Evolutionary conservation across 2,329 filamentous ascomycete species (phyloP).

Genomic region (Botrytis fragariae): DNA sequence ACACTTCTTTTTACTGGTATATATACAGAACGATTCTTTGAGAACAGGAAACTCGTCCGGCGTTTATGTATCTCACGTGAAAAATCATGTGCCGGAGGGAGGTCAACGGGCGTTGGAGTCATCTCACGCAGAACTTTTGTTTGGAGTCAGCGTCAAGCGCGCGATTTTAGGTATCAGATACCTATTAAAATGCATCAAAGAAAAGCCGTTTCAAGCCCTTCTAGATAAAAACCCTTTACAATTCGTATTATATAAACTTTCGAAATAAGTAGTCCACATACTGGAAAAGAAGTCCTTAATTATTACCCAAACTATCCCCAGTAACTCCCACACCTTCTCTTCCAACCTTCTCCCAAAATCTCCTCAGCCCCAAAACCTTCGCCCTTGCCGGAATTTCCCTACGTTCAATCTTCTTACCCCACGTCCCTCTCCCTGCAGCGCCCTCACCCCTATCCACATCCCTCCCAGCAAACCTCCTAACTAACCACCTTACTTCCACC

Average conservation of each 20-base stretch:
- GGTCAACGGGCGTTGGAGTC: background rate
- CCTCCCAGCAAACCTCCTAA: slow-evolving; percentile 39
- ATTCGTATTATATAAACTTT: background rate
- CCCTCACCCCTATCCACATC: slow-evolving; percentile 51
- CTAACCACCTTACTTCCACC: slow-evolving; percentile 41
- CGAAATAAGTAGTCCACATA: background rate
- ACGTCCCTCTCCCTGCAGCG: slow-evolving; percentile 32
- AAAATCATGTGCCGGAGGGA: background rate
- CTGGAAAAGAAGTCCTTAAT: background rate
- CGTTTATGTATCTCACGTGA: background rate
- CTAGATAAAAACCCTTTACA: background rate
- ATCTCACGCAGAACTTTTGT: background rate
- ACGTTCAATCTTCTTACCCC: slow-evolving; percentile 50
- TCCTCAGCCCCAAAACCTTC: slow-evolving; percentile 57
- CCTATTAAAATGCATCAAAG: background rate
- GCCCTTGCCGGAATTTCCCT: slow-evolving; percentile 43
- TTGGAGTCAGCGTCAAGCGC: background rate
- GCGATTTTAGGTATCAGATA: background rate
- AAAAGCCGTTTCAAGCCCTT: background rate
- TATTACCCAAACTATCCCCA: background rate
- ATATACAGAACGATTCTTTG: background rate
- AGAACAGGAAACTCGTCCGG: background rate
- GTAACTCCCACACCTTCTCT: slow-evolving; percentile 25
- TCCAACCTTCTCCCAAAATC: slow-evolving; percentile 64
- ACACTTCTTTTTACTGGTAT: background rate